These are phyloP conservation scores for Ceratobasidium papillatum DNA, from an alignment of 1,284 basidiomycete genomes.

Conservation along the genomic window DNA sequence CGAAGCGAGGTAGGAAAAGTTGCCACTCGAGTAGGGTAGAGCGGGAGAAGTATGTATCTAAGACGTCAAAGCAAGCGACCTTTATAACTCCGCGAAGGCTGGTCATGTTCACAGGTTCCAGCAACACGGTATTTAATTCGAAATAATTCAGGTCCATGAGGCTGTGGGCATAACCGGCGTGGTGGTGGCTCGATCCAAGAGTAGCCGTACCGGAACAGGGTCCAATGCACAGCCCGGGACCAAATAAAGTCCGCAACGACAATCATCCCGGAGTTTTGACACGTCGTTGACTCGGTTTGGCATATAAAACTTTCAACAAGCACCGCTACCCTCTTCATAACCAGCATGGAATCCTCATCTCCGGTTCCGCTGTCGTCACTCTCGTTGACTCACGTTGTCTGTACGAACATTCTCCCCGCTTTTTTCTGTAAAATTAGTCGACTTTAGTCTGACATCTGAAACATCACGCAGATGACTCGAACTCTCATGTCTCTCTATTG, in stretches of 20 bases:
- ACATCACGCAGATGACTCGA: conserved; percentile 65
- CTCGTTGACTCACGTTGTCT: conserved; percentile 73
- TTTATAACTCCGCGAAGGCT: conserved; percentile 1
- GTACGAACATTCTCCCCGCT: conserved; percentile 54
- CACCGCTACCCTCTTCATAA: not conserved
- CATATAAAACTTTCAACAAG: not conserved
- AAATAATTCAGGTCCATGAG: not conserved
- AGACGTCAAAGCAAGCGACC: not conserved
- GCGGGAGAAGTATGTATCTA: not conserved
- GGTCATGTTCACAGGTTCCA: not conserved
- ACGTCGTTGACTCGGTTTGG: conserved; percentile 3
- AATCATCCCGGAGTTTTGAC: not conserved
- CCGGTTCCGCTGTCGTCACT: conserved; percentile 55
- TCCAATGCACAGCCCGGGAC: conserved; percentile 3
- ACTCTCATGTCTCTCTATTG: conserved; percentile 66
- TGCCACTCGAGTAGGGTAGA: conserved; percentile 6
- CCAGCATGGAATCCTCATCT: not conserved
- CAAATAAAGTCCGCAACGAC: conserved; percentile 5
- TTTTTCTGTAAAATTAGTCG: not conserved
- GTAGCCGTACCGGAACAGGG: not conserved
- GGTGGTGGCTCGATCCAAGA: not conserved
- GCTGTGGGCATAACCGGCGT: too few species aligned
- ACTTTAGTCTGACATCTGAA: conserved; percentile 12
- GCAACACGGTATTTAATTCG: not conserved
- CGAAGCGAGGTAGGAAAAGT: not conserved